These are phyloP conservation scores for Hyaloscypha variabilis DNA, from an alignment of 495 filamentous ascomycete species.

Conservation along the genomic window DNA sequence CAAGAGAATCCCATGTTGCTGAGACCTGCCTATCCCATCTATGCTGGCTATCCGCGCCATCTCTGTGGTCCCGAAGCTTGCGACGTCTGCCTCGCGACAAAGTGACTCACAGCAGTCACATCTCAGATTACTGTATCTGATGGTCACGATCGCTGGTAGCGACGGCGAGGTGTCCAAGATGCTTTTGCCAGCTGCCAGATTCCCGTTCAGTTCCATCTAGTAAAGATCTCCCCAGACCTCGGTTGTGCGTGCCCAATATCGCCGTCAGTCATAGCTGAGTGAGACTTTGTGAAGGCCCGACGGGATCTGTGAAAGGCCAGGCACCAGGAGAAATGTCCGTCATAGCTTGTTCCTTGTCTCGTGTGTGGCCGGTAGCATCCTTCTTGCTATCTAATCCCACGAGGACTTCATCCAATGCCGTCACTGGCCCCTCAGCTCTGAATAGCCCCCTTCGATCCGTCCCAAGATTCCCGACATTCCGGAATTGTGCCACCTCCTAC, in stretches of 20 bases:
- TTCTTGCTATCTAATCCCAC: background rate
- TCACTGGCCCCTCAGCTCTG: background rate
- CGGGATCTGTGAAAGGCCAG: background rate
- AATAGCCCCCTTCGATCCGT: background rate
- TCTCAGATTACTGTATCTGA: conserved; percentile 6
- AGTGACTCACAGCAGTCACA: conserved; percentile 10
- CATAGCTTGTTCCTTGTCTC: background rate
- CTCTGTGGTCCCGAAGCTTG: background rate
- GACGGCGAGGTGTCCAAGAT: background rate
- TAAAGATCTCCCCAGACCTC: too few species aligned
- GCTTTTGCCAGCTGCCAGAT: background rate
- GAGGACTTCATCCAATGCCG: background rate
- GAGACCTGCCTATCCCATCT: background rate
- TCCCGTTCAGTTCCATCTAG: background rate
- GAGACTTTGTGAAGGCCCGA: background rate
- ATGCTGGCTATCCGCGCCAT: background rate
- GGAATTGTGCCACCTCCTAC: background rate
- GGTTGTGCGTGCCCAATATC: background rate
- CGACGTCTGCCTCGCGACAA: conserved; percentile 14
- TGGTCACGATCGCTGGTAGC: background rate
- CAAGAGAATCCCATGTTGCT: background rate
- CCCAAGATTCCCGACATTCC: background rate
- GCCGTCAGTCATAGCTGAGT: background rate
- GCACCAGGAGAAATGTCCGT: background rate
- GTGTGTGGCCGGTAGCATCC: background rate